Evolutionary conservation across 495 filamentous ascomycete genomes (phyloP).

Genomic region (Neurospora sp.): DNA sequence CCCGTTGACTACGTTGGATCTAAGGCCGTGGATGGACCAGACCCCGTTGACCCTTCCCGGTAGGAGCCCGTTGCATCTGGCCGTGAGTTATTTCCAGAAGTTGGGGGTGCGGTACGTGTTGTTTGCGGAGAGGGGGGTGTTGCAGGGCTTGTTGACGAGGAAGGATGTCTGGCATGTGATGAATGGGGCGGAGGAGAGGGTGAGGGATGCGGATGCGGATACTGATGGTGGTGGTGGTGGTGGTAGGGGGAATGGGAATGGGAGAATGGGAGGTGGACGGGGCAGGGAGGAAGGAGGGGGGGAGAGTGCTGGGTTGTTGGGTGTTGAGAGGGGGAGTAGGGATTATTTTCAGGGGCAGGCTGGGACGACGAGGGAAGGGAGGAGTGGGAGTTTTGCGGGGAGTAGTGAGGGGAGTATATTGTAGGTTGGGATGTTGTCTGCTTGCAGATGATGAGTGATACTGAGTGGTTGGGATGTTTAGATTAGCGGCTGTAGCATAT

Average conservation of each 20-base stretch:
- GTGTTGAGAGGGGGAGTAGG: not conserved
- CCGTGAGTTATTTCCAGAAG: conserved; percentile 85
- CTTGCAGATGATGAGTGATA: not conserved
- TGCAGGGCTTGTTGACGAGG: conserved; percentile 87
- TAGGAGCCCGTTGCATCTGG: conserved; percentile 63
- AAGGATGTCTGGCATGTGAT: conserved; percentile 96
- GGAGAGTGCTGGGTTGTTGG: conserved; percentile 20
- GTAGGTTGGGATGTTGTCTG: not conserved
- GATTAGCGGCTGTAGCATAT: not conserved
- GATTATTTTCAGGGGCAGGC: not conserved
- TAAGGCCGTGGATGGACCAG: conserved; percentile 96
- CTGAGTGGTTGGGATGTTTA: not conserved
- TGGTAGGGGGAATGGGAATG: not conserved
- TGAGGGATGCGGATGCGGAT: conserved; percentile 15
- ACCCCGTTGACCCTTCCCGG: conserved; percentile 85
- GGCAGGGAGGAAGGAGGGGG: conserved; percentile 17
- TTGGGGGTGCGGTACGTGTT: conserved; percentile 85
- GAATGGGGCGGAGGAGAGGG: conserved; percentile 63
- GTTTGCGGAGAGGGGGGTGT: conserved; percentile 67
- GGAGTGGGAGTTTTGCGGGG: conserved; percentile 10
- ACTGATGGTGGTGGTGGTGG: not conserved
- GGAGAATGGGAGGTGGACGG: conserved; percentile 1
- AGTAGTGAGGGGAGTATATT: conserved; percentile 17
- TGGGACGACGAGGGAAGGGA: conserved; percentile 2
- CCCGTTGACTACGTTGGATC: conserved; percentile 66